Base-by-base conservation (phyloP, 1,139 yeast species). In the Lodderomyces jiufengensis region DNA sequence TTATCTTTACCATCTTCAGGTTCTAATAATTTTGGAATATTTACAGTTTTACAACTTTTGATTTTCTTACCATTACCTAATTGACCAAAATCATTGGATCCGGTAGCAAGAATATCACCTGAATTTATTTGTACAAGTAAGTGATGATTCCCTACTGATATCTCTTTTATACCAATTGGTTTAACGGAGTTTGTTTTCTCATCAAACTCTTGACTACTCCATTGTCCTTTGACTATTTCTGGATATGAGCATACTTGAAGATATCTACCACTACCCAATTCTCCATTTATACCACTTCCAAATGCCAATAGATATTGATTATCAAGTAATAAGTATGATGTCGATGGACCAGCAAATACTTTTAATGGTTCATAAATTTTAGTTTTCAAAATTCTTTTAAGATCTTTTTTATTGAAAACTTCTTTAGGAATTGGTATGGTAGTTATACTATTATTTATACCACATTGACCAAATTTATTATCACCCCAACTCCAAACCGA, bases 231-330 rank as follows among this genome's bases (percentile, higher is more conserved):
- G 40, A 90, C 57, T 29, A 73, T 70, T 14, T 73, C 67, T 6
- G 97, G 96, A 32, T 70, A 72, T 13, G 77, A 64, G 50, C 81
- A 84, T 11, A 86, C 81, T 54, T 88, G 96, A 33, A 82, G 63
- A 55, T 71, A 88, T 37, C 80, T 66, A 16, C 86, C 88, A 33
- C 78, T 74, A 12, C 97, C 98, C 39, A 88, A 66, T 59, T 87
- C 95, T n/a, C 97, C 98, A 48, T 75, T 73, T 35, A 84, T 59
- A 4, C 97, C 96, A 49, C 80, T 79, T 16, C 98, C 98, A 62
- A 88, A 81, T 5, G 87, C 70, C 47, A 81, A 64, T 36, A 76
- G 59, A 9, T 65, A 42, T 10, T 61, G 57, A 36, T 58, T 52
- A 32, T 44, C 38, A 32, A 76, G 52, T 8, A 73, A 62, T 12